A percentile compares a stretch with the other conserved stretches of the same genome.
Evolutionary conservation across 2,329 filamentous ascomycete genomes (phyloP).

Genomic region (Macrophomina pseudophaseolina): DNA sequence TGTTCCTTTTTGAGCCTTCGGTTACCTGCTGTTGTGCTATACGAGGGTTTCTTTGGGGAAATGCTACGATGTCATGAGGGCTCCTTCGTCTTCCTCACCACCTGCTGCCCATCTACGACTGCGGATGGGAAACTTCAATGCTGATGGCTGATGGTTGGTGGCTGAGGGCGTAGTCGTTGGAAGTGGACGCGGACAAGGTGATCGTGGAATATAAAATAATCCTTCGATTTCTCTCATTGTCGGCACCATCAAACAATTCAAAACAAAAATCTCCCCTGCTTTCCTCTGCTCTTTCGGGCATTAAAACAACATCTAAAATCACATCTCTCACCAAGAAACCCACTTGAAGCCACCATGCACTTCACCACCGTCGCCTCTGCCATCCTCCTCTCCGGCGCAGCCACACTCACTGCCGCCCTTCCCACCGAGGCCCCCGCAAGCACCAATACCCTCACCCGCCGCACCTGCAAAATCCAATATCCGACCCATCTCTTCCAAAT

Average conservation of each 20-base stretch:
- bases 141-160: no score
- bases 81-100: not conserved
- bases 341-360: conserved; percentile 29
- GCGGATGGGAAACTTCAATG: not conserved
- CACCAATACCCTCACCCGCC: conserved; percentile 28
- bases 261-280: not conserved
- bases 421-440: conserved; percentile 29
- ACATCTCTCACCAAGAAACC: not conserved
- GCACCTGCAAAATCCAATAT: conserved; percentile 32
- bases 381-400: conserved; percentile 20
- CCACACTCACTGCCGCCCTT: conserved; percentile 24
- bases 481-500: conserved; percentile 32
- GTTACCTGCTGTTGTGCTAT: not conserved
- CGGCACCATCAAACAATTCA: not conserved
- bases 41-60: conserved; percentile 15
- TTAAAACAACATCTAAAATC: not conserved
- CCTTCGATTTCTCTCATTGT: not conserved
- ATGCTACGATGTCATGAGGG: conserved; percentile 21
- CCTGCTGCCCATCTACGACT: not conserved
- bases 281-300: not conserved
- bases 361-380: conserved; percentile 30
- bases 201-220: not conserved
- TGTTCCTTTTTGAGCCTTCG: not conserved
- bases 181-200: not conserved
- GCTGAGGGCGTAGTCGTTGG: no score